Evolutionary conservation across 169 alveolate species (phyloP).

Genomic region (Theileria annulata): DNA sequence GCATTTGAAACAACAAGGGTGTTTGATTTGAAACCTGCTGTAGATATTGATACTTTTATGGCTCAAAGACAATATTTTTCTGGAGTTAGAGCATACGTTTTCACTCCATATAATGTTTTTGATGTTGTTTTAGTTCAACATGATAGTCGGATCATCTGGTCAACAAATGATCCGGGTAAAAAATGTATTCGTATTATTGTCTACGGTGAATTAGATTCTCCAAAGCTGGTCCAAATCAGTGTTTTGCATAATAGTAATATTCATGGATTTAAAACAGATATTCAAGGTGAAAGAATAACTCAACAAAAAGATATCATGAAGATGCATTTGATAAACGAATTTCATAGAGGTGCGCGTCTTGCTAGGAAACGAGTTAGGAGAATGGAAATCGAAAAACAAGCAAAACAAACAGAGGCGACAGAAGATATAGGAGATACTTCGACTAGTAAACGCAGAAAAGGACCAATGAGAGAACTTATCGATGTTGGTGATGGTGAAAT

Average conservation of each 20-base stretch:
- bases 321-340: not conserved
- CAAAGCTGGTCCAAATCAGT: not conserved
- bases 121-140: not conserved
- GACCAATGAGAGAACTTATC: too few species aligned
- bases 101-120: not conserved
- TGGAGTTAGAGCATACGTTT: not conserved
- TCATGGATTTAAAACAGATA: not conserved
- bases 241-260: not conserved
- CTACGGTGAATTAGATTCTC: not conserved
- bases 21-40: not conserved
- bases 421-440: not conserved
- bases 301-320: not conserved
- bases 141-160: not conserved
- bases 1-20: not conserved
- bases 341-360: not conserved
- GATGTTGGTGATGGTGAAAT: too few species aligned
- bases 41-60: not conserved
- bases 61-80: not conserved
- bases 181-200: not conserved
- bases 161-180: not conserved
- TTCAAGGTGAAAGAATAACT: not conserved
- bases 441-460: not conserved
- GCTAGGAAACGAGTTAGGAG: not conserved
- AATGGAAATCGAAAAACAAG: not conserved
- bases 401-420: not conserved